Evolutionary conservation across 257 asterid species (phyloP), one percentile per base, ranked within the genome.

Genomic region (Nicotiana tabacum): DNA sequence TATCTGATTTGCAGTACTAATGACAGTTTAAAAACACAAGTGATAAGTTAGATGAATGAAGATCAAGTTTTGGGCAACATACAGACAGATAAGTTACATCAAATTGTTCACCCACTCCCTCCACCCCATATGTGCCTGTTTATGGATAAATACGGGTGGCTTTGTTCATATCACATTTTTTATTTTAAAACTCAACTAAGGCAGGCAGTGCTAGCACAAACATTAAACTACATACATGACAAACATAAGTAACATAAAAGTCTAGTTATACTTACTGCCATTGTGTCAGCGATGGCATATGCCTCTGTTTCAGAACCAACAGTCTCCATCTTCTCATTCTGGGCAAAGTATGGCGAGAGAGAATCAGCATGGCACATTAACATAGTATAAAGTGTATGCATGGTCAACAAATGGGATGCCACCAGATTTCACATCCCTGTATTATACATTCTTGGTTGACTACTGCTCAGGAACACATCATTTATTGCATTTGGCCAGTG

Each of bases 251-350:
- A 66, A 21, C 58, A 72, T 72, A 46, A 61, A 15, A 21, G 46
- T 80, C 21, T 39, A 39, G 30, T 51, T 84, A 84, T 81, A 80
- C 99, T 93, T 91, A 96, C 99, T 62, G 89, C 84, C 92, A 96
- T 92, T 57, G 91, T 78, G 85, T 96, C 99, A 3, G 98, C 98
- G 85, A 96, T 85, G 6, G 95, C 97, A 84, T 90, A 94, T 18
- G 99, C 99, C 83, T 93, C 98, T 27, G 95, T 88, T 91, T 96
- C 99, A 68, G 95, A 88, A 30, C 97, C 99, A 88, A 94, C 98
- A 21, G 89, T 93, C 91, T 94, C 97, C 93, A 81, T 84, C 86
- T 89, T 85, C 87, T 90, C 97, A 89, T 92, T 84, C 99, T 96
- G 85, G 24, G 66, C 17, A 87, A 82, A 85, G 66, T 17, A 46